Evolutionary conservation across 2,329 filamentous ascomycete species (phyloP).

Genomic region (Daldinia sp.): DNA sequence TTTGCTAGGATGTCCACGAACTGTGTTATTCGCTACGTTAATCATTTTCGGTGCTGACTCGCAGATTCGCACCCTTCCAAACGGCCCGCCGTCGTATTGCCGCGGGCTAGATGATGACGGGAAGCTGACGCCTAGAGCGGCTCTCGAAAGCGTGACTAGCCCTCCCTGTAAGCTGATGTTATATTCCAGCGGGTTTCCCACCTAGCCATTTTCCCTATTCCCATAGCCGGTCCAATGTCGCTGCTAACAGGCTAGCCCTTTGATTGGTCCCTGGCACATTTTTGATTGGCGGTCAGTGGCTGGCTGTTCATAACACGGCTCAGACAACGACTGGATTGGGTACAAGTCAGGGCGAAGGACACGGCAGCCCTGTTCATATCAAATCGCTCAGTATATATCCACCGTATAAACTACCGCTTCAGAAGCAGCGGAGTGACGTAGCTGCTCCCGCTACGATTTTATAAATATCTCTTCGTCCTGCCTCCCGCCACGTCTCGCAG

Average conservation of each 20-base stretch:
- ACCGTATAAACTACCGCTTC: not conserved
- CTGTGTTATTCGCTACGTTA: constrained; percentile 14
- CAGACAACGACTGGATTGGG: constrained; percentile 15
- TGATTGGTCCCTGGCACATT: constrained; percentile 10
- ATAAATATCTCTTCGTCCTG: not conserved
- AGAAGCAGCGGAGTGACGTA: not conserved
- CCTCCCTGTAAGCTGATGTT: constrained; percentile 35
- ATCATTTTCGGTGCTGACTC: constrained; percentile 32
- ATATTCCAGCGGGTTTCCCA: constrained; percentile 33
- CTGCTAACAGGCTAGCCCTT: constrained; percentile 14
- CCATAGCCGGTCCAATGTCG: constrained; percentile 14
- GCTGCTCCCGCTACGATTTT: constrained; percentile 1
- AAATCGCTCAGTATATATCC: constrained; percentile 11
- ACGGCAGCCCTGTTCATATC: constrained; percentile 14
- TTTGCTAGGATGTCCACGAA: not conserved
- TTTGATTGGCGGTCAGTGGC: constrained; percentile 23
- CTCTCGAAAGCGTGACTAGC: constrained; percentile 28
- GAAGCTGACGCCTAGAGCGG: constrained; percentile 29
- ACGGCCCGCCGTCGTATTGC: constrained; percentile 30
- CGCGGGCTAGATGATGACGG: constrained; percentile 25
- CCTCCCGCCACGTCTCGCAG: not conserved
- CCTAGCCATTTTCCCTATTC: constrained; percentile 3
- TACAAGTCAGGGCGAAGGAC: constrained; percentile 6
- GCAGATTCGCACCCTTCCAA: constrained; percentile 31
- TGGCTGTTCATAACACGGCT: constrained; percentile 8